A percentile compares a stretch with the other conserved stretches of the same genome.
These are phyloP conservation scores for Xanthoceras sorbifolium DNA, from an alignment of 345 rosid species.

Conservation along the genomic window DNA sequence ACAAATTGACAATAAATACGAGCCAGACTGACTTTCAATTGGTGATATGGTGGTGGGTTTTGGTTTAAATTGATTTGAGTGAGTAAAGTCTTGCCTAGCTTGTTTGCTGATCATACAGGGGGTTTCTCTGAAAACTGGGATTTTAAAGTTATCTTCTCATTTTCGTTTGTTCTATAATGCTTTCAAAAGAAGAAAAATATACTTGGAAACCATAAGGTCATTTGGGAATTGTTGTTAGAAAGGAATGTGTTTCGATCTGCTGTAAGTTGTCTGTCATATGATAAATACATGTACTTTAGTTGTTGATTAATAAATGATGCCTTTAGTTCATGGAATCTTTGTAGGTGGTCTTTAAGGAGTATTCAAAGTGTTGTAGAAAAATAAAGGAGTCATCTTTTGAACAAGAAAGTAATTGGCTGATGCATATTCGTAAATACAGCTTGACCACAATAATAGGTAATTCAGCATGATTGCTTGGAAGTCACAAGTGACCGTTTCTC, in stretches of 20 bases:
- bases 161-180: not conserved
- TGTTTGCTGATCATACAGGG: not conserved
- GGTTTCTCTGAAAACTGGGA: not conserved
- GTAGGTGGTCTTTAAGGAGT: not conserved
- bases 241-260: too few species aligned
- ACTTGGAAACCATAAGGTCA: not conserved
- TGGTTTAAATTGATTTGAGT: constrained; percentile 6
- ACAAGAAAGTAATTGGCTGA: not conserved
- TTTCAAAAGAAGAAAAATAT: not conserved
- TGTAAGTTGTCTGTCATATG: not conserved
- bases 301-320: not conserved
- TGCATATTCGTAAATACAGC: not conserved
- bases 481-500: not conserved
- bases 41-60: not conserved
- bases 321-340: not conserved
- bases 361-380: not conserved
- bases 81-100: not conserved
- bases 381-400: not conserved
- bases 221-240: not conserved
- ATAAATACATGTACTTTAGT: not conserved
- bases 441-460: not conserved
- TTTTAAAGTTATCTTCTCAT: not conserved
- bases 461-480: too few species aligned
- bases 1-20: not conserved
- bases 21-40: not conserved